Conservation (phyloP, 1,284 basidiomycete species). For the Trichosporon sp. region DNA sequence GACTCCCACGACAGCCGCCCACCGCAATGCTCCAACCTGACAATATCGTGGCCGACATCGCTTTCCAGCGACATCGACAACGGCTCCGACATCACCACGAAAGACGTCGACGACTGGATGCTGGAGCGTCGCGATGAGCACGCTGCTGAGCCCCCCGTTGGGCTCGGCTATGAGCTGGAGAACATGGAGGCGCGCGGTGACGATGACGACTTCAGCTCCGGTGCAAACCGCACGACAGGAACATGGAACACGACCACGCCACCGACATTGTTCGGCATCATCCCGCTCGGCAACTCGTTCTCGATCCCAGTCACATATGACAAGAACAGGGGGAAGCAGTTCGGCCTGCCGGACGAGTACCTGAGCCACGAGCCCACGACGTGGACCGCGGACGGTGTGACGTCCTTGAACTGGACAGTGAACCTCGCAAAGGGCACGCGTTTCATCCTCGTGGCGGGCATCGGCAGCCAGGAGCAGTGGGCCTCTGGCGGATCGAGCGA, state of each 20-base stretch:
- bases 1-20: slow-evolving; percentile 28
- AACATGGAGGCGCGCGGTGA: not conserved
- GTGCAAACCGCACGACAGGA: slow-evolving; percentile 9
- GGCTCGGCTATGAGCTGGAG: not conserved
- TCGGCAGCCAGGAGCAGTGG: slow-evolving; percentile 43
- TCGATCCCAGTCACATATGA: slow-evolving; percentile 42
- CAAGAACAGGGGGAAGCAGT: slow-evolving; percentile 24
- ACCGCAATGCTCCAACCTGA: slow-evolving; percentile 45
- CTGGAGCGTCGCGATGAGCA: not conserved
- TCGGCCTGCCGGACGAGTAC: slow-evolving; percentile 28
- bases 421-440: slow-evolving; percentile 45
- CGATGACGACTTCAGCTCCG: slow-evolving; percentile 14
- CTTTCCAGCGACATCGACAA: slow-evolving; percentile 26
- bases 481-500: slow-evolving; percentile 41
- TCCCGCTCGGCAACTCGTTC: slow-evolving; percentile 47
- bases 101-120: not conserved
- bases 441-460: slow-evolving; percentile 46
- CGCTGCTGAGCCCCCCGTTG: not conserved
- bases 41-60: slow-evolving; percentile 43
- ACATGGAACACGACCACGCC: slow-evolving; percentile 41
- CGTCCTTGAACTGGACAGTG: slow-evolving; percentile 43
- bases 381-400: slow-evolving; percentile 35
- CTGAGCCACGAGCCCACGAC: slow-evolving; percentile 40
- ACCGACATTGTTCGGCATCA: slow-evolving; percentile 47
- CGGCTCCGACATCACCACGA: not conserved